phyloP scores from a whole-genome alignment of 192 early-diverging fungal genomes.

The Phycomyces blakesleeanus region DNA sequence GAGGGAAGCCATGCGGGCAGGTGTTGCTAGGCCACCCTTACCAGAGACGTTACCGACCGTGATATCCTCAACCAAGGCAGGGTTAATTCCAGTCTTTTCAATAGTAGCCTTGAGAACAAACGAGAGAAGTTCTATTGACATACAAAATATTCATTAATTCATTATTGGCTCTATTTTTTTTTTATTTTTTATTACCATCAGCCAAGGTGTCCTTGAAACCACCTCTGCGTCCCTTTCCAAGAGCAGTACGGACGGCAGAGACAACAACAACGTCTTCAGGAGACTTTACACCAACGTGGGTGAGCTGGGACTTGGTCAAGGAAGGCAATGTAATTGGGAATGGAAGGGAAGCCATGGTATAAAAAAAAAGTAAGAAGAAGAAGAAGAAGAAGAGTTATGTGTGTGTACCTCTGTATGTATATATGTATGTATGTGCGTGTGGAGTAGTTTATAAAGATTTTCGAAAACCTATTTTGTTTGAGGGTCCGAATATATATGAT shows the following conservation, averaged over 20 bases:
- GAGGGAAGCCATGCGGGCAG: constrained; percentile 87
- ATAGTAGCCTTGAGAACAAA: constrained; percentile 71
- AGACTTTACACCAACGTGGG: constrained; percentile 60
- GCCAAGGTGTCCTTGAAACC: constrained; percentile 90
- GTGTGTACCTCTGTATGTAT: no score
- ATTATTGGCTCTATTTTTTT: background rate
- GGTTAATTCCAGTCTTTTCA: constrained; percentile 78
- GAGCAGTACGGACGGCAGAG: constrained; percentile 81
- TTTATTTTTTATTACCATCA: constrained; percentile 34
- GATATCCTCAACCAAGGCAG: constrained; percentile 86
- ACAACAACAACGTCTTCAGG: constrained; percentile 94
- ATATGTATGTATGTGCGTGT: no score
- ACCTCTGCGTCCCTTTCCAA: constrained; percentile 87
- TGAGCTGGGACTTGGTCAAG: constrained; percentile 21
- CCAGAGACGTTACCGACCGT: constrained; percentile 89
- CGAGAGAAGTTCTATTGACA: constrained; percentile 56
- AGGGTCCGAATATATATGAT: no score
- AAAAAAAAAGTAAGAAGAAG: no score
- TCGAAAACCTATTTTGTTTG: no score
- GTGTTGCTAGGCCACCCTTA: constrained; percentile 84
- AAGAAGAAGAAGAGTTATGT: no score
- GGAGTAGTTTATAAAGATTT: no score
- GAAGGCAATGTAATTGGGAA: constrained; percentile 23
- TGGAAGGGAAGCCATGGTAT: constrained; percentile 25
- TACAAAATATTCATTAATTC: background rate